Conservation (phyloP, 225 moss, liverwort and hornwort species). For the Polytrichum commune region DNA sequence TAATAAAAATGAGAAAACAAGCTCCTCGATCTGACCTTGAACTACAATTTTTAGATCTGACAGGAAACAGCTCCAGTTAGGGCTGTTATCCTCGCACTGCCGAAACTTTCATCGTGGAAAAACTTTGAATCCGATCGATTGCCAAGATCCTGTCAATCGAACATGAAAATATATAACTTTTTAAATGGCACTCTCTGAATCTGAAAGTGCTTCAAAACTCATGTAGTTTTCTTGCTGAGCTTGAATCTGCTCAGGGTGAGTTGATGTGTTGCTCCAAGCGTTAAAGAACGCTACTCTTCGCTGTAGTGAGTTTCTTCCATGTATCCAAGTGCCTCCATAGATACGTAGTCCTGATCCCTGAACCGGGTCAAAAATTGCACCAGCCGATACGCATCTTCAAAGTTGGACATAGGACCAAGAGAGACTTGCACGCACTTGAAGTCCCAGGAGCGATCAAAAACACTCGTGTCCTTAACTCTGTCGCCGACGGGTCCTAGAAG, state of each 20-base stretch:
- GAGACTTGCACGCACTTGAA: slow-evolving; percentile 58
- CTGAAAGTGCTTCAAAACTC: background rate
- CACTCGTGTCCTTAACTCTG: slow-evolving; percentile 40
- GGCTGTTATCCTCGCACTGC: too few relatives aligned
- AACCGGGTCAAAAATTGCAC: slow-evolving; percentile 73
- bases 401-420: slow-evolving; percentile 68
- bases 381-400: slow-evolving; percentile 77
- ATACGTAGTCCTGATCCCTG: slow-evolving; percentile 59
- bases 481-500: slow-evolving; percentile 35
- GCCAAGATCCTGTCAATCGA: background rate
- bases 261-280: background rate
- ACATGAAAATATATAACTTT: background rate
- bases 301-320: slow-evolving; percentile 20
- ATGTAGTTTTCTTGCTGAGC: background rate
- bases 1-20: too few relatives aligned
- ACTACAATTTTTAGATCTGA: too few relatives aligned
- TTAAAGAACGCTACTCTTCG: background rate
- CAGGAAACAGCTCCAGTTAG: too few relatives aligned
- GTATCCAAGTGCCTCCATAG: slow-evolving; percentile 28
- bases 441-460: slow-evolving; percentile 44
- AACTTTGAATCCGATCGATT: background rate
- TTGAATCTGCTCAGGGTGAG: background rate
- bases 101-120: background rate
- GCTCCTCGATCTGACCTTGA: too few relatives aligned
- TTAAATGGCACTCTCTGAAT: background rate